Percentiles rank a stretch among this genome's conserved stretches.
phyloP scores from a whole-genome alignment of 2,329 filamentous ascomycete species.

The Zymoseptoria brevis region DNA sequence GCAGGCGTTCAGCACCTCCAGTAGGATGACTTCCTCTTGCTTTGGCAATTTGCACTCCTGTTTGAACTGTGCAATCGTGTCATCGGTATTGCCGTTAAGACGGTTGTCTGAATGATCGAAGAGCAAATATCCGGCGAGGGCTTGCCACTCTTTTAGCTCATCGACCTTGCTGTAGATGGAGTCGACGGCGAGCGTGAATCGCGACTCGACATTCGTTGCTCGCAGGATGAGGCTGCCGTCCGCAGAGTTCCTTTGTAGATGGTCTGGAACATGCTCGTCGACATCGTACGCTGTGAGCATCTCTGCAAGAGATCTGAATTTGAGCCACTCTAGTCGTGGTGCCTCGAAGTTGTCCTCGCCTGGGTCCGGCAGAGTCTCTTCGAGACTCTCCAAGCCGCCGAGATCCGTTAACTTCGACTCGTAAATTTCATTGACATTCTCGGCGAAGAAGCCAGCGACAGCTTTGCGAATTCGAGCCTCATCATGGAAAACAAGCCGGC shows the following conservation, averaged over 20 bases:
- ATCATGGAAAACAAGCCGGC: slow-evolving; percentile 79
- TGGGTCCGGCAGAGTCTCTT: slow-evolving; percentile 65
- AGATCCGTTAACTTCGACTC: slow-evolving; percentile 75
- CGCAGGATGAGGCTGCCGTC: slow-evolving; percentile 45
- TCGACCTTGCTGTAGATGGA: slow-evolving; percentile 74
- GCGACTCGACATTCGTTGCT: slow-evolving; percentile 62
- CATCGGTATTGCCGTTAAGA: slow-evolving; percentile 49
- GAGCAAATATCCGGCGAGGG: slow-evolving; percentile 79
- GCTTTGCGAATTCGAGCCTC: slow-evolving; percentile 80
- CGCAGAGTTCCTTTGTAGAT: slow-evolving; percentile 37
- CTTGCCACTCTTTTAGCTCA: slow-evolving; percentile 79
- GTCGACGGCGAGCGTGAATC: slow-evolving; percentile 78
- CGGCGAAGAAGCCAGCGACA: slow-evolving; percentile 82
- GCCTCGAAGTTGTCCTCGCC: slow-evolving; percentile 54
- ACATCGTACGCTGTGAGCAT: slow-evolving; percentile 73
- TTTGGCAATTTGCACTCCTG: slow-evolving; percentile 64
- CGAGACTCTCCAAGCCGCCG: slow-evolving; percentile 67
- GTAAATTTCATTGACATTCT: slow-evolving; percentile 75
- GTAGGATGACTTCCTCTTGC: slow-evolving; percentile 72
- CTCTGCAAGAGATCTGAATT: slow-evolving; percentile 82
- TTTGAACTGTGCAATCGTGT: slow-evolving; percentile 58
- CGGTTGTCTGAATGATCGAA: slow-evolving; percentile 68
- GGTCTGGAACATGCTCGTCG: slow-evolving; percentile 39
- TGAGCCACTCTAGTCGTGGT: slow-evolving; percentile 77
- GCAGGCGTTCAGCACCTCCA: slow-evolving; percentile 78